phyloP scores from a whole-genome alignment of 2,329 filamentous ascomycete genomes.

The Thelonectria rubi region DNA sequence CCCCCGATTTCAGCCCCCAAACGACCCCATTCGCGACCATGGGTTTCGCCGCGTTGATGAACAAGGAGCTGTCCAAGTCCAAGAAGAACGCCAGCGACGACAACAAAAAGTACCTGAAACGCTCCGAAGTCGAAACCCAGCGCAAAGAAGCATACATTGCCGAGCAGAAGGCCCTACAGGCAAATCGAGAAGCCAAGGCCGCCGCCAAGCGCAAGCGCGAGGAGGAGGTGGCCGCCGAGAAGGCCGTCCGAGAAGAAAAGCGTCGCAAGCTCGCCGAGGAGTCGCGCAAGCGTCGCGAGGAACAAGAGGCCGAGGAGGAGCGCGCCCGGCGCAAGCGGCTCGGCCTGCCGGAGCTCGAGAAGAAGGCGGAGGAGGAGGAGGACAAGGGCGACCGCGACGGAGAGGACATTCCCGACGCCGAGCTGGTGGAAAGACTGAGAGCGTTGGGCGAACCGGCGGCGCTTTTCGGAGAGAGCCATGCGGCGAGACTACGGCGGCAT shows the following conservation, averaged over 20 bases:
- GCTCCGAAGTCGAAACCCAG: conserved; percentile 85
- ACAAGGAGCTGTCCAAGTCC: conserved; percentile 87
- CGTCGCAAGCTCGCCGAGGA: conserved; percentile 83
- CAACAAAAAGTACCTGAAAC: conserved; percentile 81
- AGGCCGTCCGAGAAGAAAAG: conserved; percentile 81
- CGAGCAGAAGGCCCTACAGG: conserved; percentile 79
- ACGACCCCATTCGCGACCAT: conserved; percentile 59
- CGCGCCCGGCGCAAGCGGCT: conserved; percentile 76
- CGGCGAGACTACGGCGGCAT: conserved; percentile 74
- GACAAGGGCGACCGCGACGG: conserved; percentile 52
- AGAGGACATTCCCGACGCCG: conserved; percentile 76
- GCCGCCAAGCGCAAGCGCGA: conserved; percentile 88
- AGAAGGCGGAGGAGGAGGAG: conserved; percentile 50
- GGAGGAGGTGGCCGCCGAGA: conserved; percentile 80
- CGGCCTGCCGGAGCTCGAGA: conserved; percentile 77
- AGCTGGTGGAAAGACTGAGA: conserved; percentile 74
- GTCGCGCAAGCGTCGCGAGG: conserved; percentile 73
- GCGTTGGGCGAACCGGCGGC: conserved; percentile 75
- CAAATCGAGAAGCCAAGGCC: conserved; percentile 73
- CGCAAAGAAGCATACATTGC: conserved; percentile 81
- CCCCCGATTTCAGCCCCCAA: neutral
- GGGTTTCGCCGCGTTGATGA: conserved; percentile 96
- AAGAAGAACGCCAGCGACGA: conserved; percentile 61
- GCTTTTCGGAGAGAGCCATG: conserved; percentile 85
- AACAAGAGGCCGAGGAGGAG: conserved; percentile 79